Base-by-base conservation (phyloP, 208 protist genomes). In the Leishmania turanica region DNA sequence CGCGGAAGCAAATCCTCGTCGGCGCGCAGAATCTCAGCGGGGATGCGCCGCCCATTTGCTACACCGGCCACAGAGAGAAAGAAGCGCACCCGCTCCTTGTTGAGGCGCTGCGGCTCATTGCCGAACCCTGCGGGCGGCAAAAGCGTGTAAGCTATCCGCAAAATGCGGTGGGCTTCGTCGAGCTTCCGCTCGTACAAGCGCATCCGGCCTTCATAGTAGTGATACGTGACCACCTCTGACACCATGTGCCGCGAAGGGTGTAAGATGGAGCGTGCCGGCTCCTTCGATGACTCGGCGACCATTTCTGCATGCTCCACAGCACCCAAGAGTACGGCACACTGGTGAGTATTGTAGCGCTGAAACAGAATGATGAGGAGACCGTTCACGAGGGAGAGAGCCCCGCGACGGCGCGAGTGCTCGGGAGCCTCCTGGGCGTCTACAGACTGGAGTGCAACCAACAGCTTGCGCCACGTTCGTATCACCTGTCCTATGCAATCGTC, bases 41-140 rank as follows among this genome's bases (percentile, higher is more conserved):
- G 93, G 34, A 89, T 84, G 51, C 83, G 84, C 4, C 78, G 89
- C 27, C 92, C 92, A 77, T 87, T 84, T 4, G 84, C 71, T 13
- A 95, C 73, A 8, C 89, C 94, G 11, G 94, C 90, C 0, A 97
- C 92, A 34, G 84, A 78, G 21, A 95, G 83, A 62, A 91, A 97
- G 76, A 96, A 97, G 42, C 90, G 89, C 31, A 95, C 90, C 8
- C 94, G 91, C 53, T 92, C 81, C 85, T 97, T 97, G 78, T 97
- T 97, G 49, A 87, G 85, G 9, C 86, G 88, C 84, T 95, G 92
- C 13, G 89, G 54, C 17, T 86, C 85, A 49, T 87, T 93, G 2
- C 92, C 90, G 62, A 78, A 80, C 19, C 86, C 88, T 17, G 88
- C 86, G 24, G 92, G 87, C 3, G 94, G 94, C n/a, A 96, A 87